phyloP scores from a whole-genome alignment of 1,284 basidiomycete genomes.

The Apiotrichum sp. region DNA sequence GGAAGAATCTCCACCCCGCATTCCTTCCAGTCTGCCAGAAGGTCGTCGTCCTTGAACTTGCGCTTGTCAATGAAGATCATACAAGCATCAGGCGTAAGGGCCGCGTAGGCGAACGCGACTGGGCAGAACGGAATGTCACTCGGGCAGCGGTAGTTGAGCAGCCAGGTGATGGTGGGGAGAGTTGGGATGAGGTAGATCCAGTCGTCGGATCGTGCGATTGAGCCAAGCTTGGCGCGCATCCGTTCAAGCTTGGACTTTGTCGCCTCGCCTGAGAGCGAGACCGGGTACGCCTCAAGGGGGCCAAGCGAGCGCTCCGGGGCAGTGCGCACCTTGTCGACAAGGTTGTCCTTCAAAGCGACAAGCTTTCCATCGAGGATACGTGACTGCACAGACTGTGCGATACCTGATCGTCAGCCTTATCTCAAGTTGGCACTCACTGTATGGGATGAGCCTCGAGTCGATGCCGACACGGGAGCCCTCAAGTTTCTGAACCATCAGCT shows the following conservation, averaged over 20 bases:
- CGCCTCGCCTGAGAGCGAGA: slow-evolving; percentile 62
- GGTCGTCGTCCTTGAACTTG: slow-evolving; percentile 33
- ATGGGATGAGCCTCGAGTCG: slow-evolving; percentile 79
- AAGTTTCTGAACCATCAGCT: slow-evolving; percentile 47
- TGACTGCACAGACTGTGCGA: slow-evolving; percentile 18
- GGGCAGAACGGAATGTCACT: slow-evolving; percentile 78
- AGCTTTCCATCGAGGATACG: slow-evolving; percentile 57
- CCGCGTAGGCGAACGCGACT: slow-evolving; percentile 77
- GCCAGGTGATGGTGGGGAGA: slow-evolving; percentile 57
- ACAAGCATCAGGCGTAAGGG: slow-evolving; percentile 56
- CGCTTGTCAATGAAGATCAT: slow-evolving; percentile 37
- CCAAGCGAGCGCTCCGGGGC: slow-evolving; percentile 63
- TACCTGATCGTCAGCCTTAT: too few relatives aligned
- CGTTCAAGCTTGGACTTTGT: slow-evolving; percentile 30
- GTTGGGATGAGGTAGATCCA: slow-evolving; percentile 47
- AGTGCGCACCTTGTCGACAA: slow-evolving; percentile 76
- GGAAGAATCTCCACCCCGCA: slow-evolving; percentile 58
- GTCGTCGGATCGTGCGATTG: slow-evolving; percentile 27
- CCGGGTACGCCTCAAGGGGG: slow-evolving; percentile 66
- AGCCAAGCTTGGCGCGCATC: slow-evolving; percentile 33
- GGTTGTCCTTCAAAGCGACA: slow-evolving; percentile 58
- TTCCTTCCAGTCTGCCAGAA: slow-evolving; percentile 38
- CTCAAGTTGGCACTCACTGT: slow-evolving; percentile 48
- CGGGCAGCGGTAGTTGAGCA: slow-evolving; percentile 70
- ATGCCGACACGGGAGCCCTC: slow-evolving; percentile 66